Conservation (phyloP, 768 basidiomycete genomes). For the Austroboletus eburneus region DNA sequence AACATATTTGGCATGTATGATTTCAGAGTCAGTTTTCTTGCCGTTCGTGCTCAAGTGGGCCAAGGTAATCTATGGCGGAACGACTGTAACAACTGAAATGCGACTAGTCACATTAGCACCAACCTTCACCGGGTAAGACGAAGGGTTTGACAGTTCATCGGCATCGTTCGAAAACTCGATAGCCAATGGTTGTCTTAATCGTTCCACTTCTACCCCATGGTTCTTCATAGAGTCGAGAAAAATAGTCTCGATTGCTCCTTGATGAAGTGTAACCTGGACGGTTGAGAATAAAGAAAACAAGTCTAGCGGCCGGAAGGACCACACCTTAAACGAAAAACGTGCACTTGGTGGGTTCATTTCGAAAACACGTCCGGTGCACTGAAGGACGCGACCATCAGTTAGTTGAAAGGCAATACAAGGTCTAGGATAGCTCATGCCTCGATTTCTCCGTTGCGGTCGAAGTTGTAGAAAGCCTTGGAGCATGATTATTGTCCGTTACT, state of each 20-base stretch:
- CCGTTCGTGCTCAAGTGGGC: slow-evolving; percentile 19
- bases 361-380: slow-evolving; percentile 59
- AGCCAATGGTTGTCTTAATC: slow-evolving; percentile 27
- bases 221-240: slow-evolving; percentile 34
- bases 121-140: slow-evolving; percentile 25
- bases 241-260: slow-evolving; percentile 35
- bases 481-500: not conserved
- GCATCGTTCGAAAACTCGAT: slow-evolving; percentile 32
- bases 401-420: not conserved
- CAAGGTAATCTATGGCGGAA: slow-evolving; percentile 8
- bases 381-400: not conserved
- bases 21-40: slow-evolving; percentile 27
- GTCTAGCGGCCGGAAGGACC: not conserved
- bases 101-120: not conserved
- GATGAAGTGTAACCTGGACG: slow-evolving; percentile 30
- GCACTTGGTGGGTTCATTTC: slow-evolving; percentile 60
- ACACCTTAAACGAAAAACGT: slow-evolving; percentile 65
- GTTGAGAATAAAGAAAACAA: not conserved
- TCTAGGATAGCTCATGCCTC: slow-evolving; percentile 36
- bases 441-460: slow-evolving; percentile 52
- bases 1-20: slow-evolving; percentile 28
- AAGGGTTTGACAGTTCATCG: slow-evolving; percentile 29
- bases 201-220: slow-evolving; percentile 30
- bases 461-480: slow-evolving; percentile 69
- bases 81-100: not conserved